Evolutionary conservation across 768 basidiomycete genomes (phyloP).

Genomic region (Lanmaoa rubissima): DNA sequence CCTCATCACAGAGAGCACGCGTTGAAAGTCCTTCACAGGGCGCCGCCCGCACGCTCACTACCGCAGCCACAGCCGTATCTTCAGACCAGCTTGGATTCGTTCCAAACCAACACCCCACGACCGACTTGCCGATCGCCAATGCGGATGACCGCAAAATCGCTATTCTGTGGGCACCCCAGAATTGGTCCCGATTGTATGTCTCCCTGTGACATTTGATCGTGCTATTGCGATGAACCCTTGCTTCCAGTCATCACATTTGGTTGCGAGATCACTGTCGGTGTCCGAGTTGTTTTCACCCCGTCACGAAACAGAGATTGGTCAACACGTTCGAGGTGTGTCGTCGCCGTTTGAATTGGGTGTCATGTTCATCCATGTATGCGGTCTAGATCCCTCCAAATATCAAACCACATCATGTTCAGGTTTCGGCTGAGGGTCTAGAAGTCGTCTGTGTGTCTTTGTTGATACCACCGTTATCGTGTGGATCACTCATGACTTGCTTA

Average conservation of each 20-base stretch:
- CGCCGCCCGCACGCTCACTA: conserved; percentile 2
- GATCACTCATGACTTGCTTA: not conserved
- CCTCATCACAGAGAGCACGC: not conserved
- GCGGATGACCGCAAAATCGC: conserved; percentile 60
- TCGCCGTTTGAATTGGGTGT: not conserved
- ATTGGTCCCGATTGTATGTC: conserved; percentile 77
- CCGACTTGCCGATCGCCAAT: conserved; percentile 50
- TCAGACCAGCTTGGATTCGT: conserved; percentile 32
- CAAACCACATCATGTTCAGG: conserved; percentile 55
- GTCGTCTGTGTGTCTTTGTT: conserved; percentile 60
- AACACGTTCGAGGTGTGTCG: conserved; percentile 74
- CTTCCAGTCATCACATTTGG: conserved; percentile 82
- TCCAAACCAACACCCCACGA: conserved; percentile 11
- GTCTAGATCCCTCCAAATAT: conserved; percentile 75
- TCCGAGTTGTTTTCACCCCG: conserved; percentile 76
- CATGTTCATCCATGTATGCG: conserved; percentile 3
- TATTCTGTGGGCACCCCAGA: conserved; percentile 69
- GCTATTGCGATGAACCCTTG: not conserved
- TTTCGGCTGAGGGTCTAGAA: conserved; percentile 61
- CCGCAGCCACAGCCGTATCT: conserved; percentile 12
- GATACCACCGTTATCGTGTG: not conserved
- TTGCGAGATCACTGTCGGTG: conserved; percentile 92
- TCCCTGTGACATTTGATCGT: not conserved
- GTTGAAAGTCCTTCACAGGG: not conserved
- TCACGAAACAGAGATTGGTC: conserved; percentile 88